phyloP scores from a whole-genome alignment of 2,329 filamentous ascomycete genomes.

The Aspergillus proliferans region DNA sequence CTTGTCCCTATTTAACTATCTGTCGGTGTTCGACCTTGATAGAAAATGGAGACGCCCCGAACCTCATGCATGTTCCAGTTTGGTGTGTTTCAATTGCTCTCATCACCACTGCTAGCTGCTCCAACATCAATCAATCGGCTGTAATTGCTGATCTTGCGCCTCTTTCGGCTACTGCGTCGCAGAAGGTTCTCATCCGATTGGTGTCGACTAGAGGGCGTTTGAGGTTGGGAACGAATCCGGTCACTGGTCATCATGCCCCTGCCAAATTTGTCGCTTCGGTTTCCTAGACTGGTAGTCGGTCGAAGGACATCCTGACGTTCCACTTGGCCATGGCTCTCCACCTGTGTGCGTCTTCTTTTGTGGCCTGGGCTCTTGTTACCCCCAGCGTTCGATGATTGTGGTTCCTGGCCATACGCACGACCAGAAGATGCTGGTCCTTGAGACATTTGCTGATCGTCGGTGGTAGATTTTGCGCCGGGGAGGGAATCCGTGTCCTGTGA shows the following conservation, averaged over 20 bases:
- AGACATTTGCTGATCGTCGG: not conserved
- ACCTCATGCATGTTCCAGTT: not conserved
- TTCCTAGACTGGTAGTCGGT: not conserved
- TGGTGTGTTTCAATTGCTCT: slow-evolving; percentile 2
- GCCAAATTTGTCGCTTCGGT: not conserved
- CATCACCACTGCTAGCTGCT: slow-evolving; percentile 15
- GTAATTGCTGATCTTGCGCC: slow-evolving; percentile 28
- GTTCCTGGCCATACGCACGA: not conserved
- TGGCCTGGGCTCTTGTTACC: not conserved
- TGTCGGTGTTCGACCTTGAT: too few relatives aligned
- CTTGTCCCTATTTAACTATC: too few relatives aligned
- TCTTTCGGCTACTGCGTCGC: slow-evolving; percentile 17
- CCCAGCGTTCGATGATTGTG: not conserved
- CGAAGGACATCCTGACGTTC: not conserved
- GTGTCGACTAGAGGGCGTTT: slow-evolving; percentile 1
- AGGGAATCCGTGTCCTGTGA: not conserved
- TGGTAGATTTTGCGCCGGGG: not conserved
- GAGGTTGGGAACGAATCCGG: not conserved
- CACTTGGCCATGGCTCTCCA: not conserved
- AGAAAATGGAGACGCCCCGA: not conserved
- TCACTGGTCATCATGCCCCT: not conserved
- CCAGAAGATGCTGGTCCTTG: not conserved
- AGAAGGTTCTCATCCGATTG: not conserved
- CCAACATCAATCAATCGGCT: slow-evolving; percentile 25
- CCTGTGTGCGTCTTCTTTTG: not conserved